phyloP scores from a whole-genome alignment of 306 rosid species.

The Dryas octopetala region DNA sequence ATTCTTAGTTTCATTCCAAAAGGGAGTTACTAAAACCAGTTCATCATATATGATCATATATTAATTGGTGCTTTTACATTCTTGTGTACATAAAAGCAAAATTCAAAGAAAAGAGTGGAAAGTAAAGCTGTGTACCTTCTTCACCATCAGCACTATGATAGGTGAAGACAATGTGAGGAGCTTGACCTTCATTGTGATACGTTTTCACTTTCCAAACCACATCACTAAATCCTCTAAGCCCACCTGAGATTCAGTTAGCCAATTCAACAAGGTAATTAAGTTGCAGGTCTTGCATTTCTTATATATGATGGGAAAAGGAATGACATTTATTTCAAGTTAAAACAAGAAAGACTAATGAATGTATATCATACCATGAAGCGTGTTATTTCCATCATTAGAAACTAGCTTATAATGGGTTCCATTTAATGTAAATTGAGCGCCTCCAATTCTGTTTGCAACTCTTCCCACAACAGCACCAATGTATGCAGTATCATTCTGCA shows the following conservation, averaged over 20 bases:
- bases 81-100: background rate
- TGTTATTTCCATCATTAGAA: constrained; percentile 71
- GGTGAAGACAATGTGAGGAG: constrained; percentile 60
- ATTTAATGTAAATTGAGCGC: constrained; percentile 66
- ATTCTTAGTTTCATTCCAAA: no score
- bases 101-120: background rate
- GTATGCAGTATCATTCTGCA: constrained; percentile 64
- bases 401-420: constrained; percentile 63
- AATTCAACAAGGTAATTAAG: background rate
- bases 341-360: background rate
- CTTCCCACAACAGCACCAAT: constrained; percentile 80
- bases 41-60: no score
- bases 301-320: background rate
- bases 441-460: constrained; percentile 82
- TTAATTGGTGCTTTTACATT: no score
- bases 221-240: constrained; percentile 72
- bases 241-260: constrained; percentile 49
- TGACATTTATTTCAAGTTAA: background rate
- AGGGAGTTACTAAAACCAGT: no score
- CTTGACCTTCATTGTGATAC: constrained; percentile 42
- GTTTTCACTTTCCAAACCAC: constrained; percentile 67
- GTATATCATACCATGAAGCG: constrained; percentile 63
- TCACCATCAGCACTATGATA: constrained; percentile 79
- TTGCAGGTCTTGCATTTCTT: background rate
- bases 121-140: constrained; percentile 45